Percentiles rank a stretch among this genome's conserved stretches.
These are phyloP conservation scores for Basidiobolus heterosporus DNA, from an alignment of 371 early-diverging fungal species.

Conservation along the genomic window DNA sequence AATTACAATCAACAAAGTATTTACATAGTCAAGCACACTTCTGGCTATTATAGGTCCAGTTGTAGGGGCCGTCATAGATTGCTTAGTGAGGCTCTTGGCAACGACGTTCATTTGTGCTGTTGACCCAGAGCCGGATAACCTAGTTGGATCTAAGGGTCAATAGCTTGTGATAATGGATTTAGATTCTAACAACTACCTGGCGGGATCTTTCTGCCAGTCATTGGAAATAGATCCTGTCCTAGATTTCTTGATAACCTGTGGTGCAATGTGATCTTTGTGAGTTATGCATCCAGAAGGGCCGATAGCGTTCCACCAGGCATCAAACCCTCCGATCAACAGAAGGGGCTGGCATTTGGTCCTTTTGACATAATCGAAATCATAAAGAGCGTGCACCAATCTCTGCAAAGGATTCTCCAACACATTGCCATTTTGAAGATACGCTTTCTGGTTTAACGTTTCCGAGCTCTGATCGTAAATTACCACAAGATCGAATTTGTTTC, in stretches of 20 bases:
- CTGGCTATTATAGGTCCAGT: slow-evolving; percentile 8
- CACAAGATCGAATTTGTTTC: slow-evolving; percentile 52
- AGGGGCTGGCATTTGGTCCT: slow-evolving; percentile 29
- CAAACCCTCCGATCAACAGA: slow-evolving; percentile 60
- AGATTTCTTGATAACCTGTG: slow-evolving; percentile 1
- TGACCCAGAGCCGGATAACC: too few relatives aligned
- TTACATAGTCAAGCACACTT: slow-evolving; percentile 10
- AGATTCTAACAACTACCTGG: not conserved
- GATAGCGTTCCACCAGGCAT: slow-evolving; percentile 39
- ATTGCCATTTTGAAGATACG: too few relatives aligned
- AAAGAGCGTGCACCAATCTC: slow-evolving; percentile 26
- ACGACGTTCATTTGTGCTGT: too few relatives aligned
- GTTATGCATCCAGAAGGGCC: slow-evolving; percentile 22
- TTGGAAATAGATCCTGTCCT: not conserved
- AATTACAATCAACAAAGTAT: not conserved
- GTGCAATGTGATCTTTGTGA: slow-evolving; percentile 4
- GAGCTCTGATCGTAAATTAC: slow-evolving; percentile 50
- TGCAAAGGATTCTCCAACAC: slow-evolving; percentile 3
- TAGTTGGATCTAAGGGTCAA: too few relatives aligned
- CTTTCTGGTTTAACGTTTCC: slow-evolving; percentile 3
- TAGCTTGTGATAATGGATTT: too few relatives aligned
- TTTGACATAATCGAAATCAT: slow-evolving; percentile 33
- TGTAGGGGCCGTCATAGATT: too few relatives aligned
- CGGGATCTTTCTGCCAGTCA: slow-evolving; percentile 2
- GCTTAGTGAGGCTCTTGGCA: too few relatives aligned